Percentiles rank a stretch among this genome's conserved stretches.
These are phyloP conservation scores for Pseudonectria foliicola DNA, from an alignment of 2,329 filamentous ascomycete species.

Conservation along the genomic window DNA sequence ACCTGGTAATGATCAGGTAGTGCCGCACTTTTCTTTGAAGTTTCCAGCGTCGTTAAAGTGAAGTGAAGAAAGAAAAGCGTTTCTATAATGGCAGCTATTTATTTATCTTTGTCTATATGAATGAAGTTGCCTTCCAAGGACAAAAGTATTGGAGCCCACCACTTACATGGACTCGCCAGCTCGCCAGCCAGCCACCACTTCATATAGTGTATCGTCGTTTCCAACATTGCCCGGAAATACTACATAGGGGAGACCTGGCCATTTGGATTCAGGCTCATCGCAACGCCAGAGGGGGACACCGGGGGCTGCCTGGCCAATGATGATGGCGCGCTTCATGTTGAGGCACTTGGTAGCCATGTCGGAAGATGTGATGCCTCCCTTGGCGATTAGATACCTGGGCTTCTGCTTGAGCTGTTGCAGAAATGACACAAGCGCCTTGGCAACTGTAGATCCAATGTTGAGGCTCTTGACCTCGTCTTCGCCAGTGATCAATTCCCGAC, in stretches of 20 bases:
- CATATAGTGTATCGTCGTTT: conserved; percentile 10
- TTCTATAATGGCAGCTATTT: too few species aligned
- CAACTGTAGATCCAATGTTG: conserved; percentile 47
- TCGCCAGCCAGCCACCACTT: conserved; percentile 11
- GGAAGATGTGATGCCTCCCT: conserved; percentile 53
- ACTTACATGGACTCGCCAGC: neutral
- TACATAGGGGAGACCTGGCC: conserved; percentile 41
- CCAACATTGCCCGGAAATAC: conserved; percentile 18
- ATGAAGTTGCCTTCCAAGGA: too few species aligned
- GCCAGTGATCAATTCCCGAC: conserved; percentile 40
- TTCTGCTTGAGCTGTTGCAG: conserved; percentile 37
- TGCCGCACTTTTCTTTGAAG: too few species aligned
- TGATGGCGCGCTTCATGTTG: conserved; percentile 43
- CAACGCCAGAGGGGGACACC: conserved; percentile 54
- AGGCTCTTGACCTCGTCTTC: conserved; percentile 43
- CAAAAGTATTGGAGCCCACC: too few species aligned
- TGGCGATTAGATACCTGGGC: conserved; percentile 51
- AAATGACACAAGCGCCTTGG: conserved; percentile 43
- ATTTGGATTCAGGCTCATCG: conserved; percentile 43
- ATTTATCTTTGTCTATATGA: too few species aligned
- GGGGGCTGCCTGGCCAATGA: conserved; percentile 50
- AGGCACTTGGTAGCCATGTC: conserved; percentile 52
- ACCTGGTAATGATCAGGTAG: too few species aligned
- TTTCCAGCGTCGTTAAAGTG: too few species aligned
- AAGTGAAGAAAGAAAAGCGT: too few species aligned